A percentile compares a stretch with the other conserved stretches of the same genome.
phyloP scores from a whole-genome alignment of 2,329 filamentous ascomycete genomes.

The Claviceps sp. region DNA sequence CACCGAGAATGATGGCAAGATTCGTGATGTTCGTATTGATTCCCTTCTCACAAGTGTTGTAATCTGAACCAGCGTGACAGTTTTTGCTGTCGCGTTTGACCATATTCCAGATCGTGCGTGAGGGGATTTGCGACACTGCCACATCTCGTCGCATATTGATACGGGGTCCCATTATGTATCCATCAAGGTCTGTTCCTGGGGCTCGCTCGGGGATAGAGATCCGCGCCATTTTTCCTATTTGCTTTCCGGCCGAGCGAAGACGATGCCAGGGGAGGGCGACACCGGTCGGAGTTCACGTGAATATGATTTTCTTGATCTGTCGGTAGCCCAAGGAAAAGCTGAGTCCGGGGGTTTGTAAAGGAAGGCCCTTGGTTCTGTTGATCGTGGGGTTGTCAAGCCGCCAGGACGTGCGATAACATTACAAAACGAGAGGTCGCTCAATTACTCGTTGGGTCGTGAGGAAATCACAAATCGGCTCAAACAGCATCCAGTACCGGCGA shows the following conservation, averaged over 20 bases:
- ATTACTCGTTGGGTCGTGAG: background rate
- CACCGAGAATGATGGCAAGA: conserved; percentile 53
- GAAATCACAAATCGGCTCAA: background rate
- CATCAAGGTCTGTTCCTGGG: conserved; percentile 9
- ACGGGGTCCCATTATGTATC: conserved; percentile 15
- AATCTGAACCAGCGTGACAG: conserved; percentile 7
- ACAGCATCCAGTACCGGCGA: background rate
- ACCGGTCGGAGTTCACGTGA: background rate
- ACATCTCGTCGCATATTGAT: conserved; percentile 13
- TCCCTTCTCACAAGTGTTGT: conserved; percentile 46
- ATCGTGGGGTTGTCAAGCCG: background rate
- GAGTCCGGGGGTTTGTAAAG: no score
- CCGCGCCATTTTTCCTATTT: conserved; percentile 3
- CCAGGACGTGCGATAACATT: background rate
- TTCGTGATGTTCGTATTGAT: conserved; percentile 40
- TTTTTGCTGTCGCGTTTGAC: conserved; percentile 2
- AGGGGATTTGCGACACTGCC: background rate
- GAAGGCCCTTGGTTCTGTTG: background rate
- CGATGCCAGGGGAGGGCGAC: background rate
- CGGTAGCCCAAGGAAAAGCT: conserved; percentile 6
- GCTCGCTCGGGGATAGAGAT: background rate
- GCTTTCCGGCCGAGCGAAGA: conserved; percentile 6
- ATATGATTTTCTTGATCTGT: background rate
- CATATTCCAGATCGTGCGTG: conserved; percentile 7
- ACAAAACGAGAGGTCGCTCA: background rate